These are phyloP conservation scores for Paramecium biaurelia DNA, from an alignment of 73 alveolate genomes.

Conservation along the genomic window DNA sequence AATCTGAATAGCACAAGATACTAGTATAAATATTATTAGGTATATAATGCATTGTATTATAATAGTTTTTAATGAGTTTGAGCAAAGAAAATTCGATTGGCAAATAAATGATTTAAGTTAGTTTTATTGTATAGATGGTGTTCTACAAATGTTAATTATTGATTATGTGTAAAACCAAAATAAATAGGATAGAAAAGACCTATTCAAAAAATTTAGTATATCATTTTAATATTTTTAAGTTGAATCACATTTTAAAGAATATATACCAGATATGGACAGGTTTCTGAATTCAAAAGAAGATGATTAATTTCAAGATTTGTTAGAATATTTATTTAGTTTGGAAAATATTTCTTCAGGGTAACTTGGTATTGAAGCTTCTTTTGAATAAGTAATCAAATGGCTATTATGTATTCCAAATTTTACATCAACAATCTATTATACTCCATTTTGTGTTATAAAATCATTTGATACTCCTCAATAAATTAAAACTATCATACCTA, in stretches of 20 bases:
- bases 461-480: not conserved
- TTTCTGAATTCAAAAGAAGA: not conserved
- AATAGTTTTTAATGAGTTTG: not conserved
- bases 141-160: not conserved
- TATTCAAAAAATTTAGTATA: not conserved
- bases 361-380: not conserved
- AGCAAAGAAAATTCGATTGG: not conserved
- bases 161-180: not conserved
- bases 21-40: not conserved
- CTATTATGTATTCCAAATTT: not conserved
- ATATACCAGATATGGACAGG: no score
- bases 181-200: not conserved
- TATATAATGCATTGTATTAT: not conserved
- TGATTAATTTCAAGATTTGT: not conserved
- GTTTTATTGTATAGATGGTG: not conserved
- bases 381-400: not conserved
- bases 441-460: not conserved
- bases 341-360: not conserved
- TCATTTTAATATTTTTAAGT: not conserved
- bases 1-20: not conserved
- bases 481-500: not conserved
- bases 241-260: not conserved
- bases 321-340: not conserved
- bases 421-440: not conserved
- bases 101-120: not conserved